These are phyloP conservation scores for Monosporascus sp. DNA, from an alignment of 2,329 filamentous ascomycete genomes.

Conservation along the genomic window DNA sequence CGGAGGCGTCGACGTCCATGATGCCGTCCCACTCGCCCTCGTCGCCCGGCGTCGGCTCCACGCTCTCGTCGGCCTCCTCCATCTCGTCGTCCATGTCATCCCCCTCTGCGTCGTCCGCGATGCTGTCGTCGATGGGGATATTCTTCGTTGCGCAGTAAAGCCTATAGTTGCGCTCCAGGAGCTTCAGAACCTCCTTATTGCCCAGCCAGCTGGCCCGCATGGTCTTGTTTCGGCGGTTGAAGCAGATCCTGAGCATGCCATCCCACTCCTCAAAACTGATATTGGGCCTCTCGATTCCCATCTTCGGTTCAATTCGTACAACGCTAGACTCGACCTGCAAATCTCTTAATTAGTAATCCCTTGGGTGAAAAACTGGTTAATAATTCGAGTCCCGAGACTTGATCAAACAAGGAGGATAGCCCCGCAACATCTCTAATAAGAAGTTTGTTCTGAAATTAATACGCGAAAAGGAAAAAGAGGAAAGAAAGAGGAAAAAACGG, in stretches of 20 bases:
- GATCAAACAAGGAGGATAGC: too few species aligned
- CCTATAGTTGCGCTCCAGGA: constrained; percentile 84
- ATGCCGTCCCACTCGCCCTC: constrained; percentile 45
- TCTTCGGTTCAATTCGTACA: constrained; percentile 83
- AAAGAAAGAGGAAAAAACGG: too few species aligned
- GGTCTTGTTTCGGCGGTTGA: constrained; percentile 81
- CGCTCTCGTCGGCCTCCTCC: constrained; percentile 38
- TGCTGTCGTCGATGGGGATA: constrained; percentile 66
- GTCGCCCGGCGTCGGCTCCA: constrained; percentile 30
- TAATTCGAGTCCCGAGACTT: too few species aligned
- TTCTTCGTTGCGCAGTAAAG: constrained; percentile 87
- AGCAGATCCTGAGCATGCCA: constrained; percentile 75
- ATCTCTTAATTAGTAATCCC: too few species aligned
- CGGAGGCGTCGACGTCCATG: constrained; percentile 43
- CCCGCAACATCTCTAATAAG: too few species aligned
- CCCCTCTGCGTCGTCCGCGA: constrained; percentile 36
- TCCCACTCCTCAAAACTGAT: constrained; percentile 96
- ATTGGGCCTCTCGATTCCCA: constrained; percentile 67
- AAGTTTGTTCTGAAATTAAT: too few species aligned
- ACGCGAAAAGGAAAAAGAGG: background rate
- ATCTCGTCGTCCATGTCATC: constrained; percentile 31
- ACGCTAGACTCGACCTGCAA: constrained; percentile 78
- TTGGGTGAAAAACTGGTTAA: too few species aligned
- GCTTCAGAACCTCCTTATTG: constrained; percentile 71
- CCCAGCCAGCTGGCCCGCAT: constrained; percentile 76